These are phyloP conservation scores for Allomyces macrogynus DNA, from an alignment of 192 early-diverging fungal species.

Conservation along the genomic window DNA sequence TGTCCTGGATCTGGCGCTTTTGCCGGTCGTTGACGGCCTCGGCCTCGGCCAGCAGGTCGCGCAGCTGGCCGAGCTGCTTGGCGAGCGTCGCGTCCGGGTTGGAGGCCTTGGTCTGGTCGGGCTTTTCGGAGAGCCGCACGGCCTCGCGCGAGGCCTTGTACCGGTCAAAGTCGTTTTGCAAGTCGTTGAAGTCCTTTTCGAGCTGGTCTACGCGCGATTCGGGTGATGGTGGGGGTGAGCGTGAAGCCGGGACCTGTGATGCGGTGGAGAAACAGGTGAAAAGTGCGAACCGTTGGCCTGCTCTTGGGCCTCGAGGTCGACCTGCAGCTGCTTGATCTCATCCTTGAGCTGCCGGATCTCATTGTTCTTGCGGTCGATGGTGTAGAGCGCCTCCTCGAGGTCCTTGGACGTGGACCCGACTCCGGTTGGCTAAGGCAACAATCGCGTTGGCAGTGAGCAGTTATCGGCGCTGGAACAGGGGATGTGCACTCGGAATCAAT, in stretches of 20 bases:
- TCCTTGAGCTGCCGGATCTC: slow-evolving; percentile 24
- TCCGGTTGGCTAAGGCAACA: not conserved
- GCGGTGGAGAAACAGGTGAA: no score
- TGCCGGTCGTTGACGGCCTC: slow-evolving; percentile 11
- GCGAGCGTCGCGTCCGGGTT: slow-evolving; percentile 3
- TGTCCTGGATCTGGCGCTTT: slow-evolving; percentile 21
- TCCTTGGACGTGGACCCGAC: slow-evolving; percentile 14
- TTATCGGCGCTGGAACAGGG: no score
- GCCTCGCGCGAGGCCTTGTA: not conserved
- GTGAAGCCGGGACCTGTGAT: no score
- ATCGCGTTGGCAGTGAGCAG: no score
- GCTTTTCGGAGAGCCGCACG: not conserved
- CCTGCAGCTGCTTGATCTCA: slow-evolving; percentile 14
- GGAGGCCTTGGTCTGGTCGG: no score
- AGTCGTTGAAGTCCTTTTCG: slow-evolving; percentile 5
- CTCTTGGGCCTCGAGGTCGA: slow-evolving; percentile 11
- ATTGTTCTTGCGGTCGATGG: slow-evolving; percentile 19
- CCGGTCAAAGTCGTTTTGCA: not conserved
- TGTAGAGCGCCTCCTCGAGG: slow-evolving; percentile 22
- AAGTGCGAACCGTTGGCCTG: not conserved
- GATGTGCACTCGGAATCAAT: not conserved
- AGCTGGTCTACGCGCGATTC: not conserved
- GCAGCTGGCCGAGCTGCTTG: slow-evolving; percentile 3
- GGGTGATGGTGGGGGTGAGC: no score
- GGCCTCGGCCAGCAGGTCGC: slow-evolving; percentile 9